Percentiles rank a stretch among this genome's conserved stretches.
Evolutionary conservation across 768 basidiomycete species (phyloP).

Genomic region (Serendipita vermifera): DNA sequence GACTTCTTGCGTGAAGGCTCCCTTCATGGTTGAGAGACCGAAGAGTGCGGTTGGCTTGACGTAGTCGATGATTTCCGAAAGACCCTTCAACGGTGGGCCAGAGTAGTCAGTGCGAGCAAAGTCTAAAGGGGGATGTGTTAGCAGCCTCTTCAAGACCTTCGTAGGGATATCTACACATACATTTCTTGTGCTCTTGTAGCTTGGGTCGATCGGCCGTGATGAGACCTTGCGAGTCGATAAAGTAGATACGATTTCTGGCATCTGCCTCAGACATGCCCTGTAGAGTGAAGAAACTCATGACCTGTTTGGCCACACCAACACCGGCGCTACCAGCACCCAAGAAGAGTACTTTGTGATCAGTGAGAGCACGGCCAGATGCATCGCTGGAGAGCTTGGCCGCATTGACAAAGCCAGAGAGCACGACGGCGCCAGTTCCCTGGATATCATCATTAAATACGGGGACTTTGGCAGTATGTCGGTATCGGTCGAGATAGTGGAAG

Average conservation of each 20-base stretch:
- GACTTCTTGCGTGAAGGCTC: slow-evolving; percentile 61
- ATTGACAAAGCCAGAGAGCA: slow-evolving; percentile 80
- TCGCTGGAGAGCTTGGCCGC: slow-evolving; percentile 65
- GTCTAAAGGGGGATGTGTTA: slow-evolving; percentile 29
- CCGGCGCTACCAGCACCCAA: slow-evolving; percentile 87
- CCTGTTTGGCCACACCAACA: slow-evolving; percentile 81
- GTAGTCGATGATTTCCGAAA: slow-evolving; percentile 64
- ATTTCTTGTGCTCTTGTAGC: slow-evolving; percentile 69
- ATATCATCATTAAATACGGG: slow-evolving; percentile 86
- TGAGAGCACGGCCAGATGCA: slow-evolving; percentile 54
- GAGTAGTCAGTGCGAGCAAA: slow-evolving; percentile 73
- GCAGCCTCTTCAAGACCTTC: not conserved
- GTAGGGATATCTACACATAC: slow-evolving; percentile 26
- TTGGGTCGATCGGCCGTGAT: slow-evolving; percentile 62
- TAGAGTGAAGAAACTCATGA: slow-evolving; percentile 78
- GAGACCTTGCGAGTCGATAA: slow-evolving; percentile 78
- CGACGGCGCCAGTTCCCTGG: slow-evolving; percentile 83
- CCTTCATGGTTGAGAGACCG: slow-evolving; percentile 76
- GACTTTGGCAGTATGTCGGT: slow-evolving; percentile 46
- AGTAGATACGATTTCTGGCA: slow-evolving; percentile 63
- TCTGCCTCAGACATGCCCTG: slow-evolving; percentile 64
- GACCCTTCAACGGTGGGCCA: slow-evolving; percentile 59
- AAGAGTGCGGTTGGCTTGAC: slow-evolving; percentile 82
- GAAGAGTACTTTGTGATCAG: slow-evolving; percentile 77
- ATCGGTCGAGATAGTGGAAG: slow-evolving; percentile 69